A percentile compares a stretch with the other conserved stretches of the same genome.
Conservation (phyloP, 2,329 filamentous ascomycete genomes). For the Microsporum audouinii region DNA sequence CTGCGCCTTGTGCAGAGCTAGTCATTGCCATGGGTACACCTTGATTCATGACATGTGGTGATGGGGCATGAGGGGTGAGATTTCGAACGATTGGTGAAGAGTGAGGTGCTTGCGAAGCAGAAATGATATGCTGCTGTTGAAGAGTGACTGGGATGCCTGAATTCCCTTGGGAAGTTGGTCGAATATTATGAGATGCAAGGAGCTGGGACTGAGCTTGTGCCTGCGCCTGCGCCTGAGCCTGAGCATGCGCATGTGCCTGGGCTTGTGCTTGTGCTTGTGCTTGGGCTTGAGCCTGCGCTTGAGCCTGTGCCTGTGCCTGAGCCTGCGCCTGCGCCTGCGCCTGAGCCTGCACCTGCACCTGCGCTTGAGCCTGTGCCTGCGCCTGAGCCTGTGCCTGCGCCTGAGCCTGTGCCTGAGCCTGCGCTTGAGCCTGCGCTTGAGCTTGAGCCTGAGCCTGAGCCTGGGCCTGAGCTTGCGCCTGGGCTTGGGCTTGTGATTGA, state of each 20-base stretch:
- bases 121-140: conserved; percentile 25
- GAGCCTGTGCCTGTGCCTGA: conserved; percentile 33
- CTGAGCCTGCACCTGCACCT: conserved; percentile 10
- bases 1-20: conserved; percentile 35
- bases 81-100: conserved; percentile 39
- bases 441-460: conserved; percentile 6
- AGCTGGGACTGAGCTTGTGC: conserved; percentile 15
- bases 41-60: conserved; percentile 30
- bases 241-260: not conserved
- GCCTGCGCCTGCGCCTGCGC: conserved; percentile 17
- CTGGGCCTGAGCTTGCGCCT: conserved; percentile 11
- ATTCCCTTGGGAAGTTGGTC: conserved; percentile 38
- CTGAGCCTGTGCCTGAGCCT: not conserved
- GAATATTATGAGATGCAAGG: conserved; percentile 39
- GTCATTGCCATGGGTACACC: conserved; percentile 36
- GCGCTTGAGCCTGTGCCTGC: conserved; percentile 10
- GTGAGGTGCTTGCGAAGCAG: conserved; percentile 31
- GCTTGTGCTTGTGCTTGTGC: conserved; percentile 7
- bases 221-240: conserved; percentile 3
- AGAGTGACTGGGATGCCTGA: conserved; percentile 18
- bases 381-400: conserved; percentile 7
- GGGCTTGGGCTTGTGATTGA: conserved; percentile 33
- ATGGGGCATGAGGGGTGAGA: conserved; percentile 37
- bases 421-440: conserved; percentile 3
- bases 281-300: conserved; percentile 11